Evolutionary conservation across 2,329 filamentous ascomycete genomes (phyloP), one percentile per base, ranked within the genome.

Genomic region (Bipolaris bicolor): DNA sequence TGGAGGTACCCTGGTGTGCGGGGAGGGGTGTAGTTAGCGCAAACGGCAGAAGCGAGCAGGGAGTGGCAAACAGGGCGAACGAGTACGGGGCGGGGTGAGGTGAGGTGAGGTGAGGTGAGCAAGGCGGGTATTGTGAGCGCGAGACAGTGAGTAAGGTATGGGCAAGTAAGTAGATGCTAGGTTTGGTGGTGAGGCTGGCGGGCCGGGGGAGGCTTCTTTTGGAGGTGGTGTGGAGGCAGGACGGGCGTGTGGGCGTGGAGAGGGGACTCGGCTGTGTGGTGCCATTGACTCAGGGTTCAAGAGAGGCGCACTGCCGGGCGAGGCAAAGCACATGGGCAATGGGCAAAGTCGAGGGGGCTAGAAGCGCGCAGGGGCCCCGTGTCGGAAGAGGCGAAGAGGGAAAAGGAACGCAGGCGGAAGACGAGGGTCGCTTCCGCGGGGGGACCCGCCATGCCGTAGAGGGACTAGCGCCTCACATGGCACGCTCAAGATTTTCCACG

Each of bases 391-490:
- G 63, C 60, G 51, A 60, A 61, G 60, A 52, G 63, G 56, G 52
- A 62, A 62, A 58, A 59, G 59, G 57, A 65, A 60, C 47, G 56
- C 52, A 52, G 54, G 52, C 63, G 63, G 63, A 62, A 62, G 49
- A 26, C 53, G 33, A 58, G 51, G 53, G 37, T 45, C n/a, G 61
- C 47, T 58, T 64, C 63, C 61, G 58, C 60, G 58, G 46, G 52
- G 22, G 18, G 7, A 13, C 18, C 2, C 47, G 49, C 49, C 37
- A 56, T 31, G 16, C 31, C 10, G 5, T 0, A 20, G 37, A 36
- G 15, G 13, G 31, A 39, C 56, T 52, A 45, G 51, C 29, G 24
- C 44, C 22, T 67, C 65, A 69, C 66, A 66, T 66, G 66, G 49
- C 24, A 37, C 33, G 47, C 41, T 40, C 39, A 46, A 33, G 37